These are phyloP conservation scores for Colletotrichum sp. DNA, from an alignment of 2,329 filamentous ascomycete genomes.

Conservation along the genomic window DNA sequence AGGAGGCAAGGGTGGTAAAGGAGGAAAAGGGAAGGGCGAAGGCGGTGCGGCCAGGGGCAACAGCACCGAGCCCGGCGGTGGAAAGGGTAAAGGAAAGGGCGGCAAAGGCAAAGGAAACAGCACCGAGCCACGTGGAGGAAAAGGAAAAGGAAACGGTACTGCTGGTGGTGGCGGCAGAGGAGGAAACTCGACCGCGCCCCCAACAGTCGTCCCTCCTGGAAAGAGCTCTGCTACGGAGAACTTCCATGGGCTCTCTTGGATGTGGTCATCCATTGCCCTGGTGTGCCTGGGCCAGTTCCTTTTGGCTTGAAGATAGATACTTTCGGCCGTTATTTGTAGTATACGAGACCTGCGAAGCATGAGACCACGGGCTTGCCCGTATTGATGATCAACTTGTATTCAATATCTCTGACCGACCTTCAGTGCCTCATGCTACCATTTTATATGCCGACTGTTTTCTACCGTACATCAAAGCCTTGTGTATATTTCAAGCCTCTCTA, in stretches of 20 bases:
- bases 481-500: not conserved
- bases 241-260: not conserved
- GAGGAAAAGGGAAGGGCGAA: not conserved
- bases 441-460: not conserved
- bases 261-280: not conserved
- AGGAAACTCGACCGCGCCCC: not conserved
- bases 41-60: not conserved
- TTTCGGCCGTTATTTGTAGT: not conserved
- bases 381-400: not conserved
- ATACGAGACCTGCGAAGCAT: not conserved
- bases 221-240: not conserved
- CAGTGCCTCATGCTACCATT: not conserved
- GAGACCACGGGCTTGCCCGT: not conserved
- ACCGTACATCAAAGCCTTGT: not conserved
- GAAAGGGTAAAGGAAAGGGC: not conserved
- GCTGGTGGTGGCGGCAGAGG: not conserved
- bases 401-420: not conserved
- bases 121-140: not conserved
- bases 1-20: not conserved
- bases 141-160: not conserved
- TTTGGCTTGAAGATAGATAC: not conserved
- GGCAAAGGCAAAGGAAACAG: not conserved
- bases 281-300: slow-evolving; percentile 7
- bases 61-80: not conserved
- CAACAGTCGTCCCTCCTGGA: not conserved